Conservation (phyloP, 2,329 filamentous ascomycete genomes). For the Fusarium napiforme region DNA sequence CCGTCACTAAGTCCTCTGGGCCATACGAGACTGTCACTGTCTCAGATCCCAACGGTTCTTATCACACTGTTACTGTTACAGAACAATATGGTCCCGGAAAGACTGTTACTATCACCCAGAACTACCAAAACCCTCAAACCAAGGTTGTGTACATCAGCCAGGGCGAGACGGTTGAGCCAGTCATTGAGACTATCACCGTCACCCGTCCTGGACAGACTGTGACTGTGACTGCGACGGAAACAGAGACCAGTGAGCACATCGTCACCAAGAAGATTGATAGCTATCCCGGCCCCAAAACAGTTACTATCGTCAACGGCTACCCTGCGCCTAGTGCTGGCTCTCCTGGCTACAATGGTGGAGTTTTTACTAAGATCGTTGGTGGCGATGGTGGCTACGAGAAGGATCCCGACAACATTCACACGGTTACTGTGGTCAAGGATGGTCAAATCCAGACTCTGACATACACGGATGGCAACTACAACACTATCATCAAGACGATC, state of each 20-base stretch:
- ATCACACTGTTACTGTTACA: conserved; percentile 33
- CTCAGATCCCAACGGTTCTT: conserved; percentile 22
- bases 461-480: conserved; percentile 15
- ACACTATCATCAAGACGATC: conserved; percentile 23
- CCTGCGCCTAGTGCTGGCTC: conserved; percentile 21
- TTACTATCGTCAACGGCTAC: conserved; percentile 23
- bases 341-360: conserved; percentile 10
- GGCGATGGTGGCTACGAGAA: background rate
- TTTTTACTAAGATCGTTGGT: conserved; percentile 22
- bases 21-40: conserved; percentile 33
- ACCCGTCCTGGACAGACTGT: conserved; percentile 40
- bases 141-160: conserved; percentile 38
- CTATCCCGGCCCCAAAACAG: conserved; percentile 27
- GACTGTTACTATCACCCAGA: conserved; percentile 31
- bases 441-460: conserved; percentile 35
- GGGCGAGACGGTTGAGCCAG: conserved; percentile 25
- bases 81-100: conserved; percentile 16
- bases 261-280: conserved; percentile 39
- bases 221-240: conserved; percentile 39
- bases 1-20: conserved; percentile 40
- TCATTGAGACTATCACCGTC: conserved; percentile 45
- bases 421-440: conserved; percentile 30
- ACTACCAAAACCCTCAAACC: conserved; percentile 25
- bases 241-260: conserved; percentile 33
- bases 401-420: conserved; percentile 7